Conservation (phyloP, 371 early-diverging fungal species). For the Vairimorpha apis region DNA sequence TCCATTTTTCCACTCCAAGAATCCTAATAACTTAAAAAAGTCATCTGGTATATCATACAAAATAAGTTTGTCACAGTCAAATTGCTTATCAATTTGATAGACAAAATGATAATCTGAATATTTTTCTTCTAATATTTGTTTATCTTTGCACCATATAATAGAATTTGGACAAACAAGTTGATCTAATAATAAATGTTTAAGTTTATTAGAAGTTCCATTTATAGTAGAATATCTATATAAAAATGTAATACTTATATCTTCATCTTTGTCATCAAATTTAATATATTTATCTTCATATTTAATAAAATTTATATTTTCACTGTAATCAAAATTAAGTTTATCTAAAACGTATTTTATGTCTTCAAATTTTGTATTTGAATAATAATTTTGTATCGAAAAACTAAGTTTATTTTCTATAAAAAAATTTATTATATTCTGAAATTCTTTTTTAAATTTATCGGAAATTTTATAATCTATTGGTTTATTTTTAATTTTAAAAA, state of each 20-base stretch:
- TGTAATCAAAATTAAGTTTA: too few relatives aligned
- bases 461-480: neutral
- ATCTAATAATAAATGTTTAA: constrained; percentile 23
- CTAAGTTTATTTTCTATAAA: neutral
- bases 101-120: neutral
- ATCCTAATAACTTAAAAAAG: neutral
- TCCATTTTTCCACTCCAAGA: neutral
- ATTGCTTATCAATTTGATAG: neutral
- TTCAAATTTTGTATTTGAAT: neutral
- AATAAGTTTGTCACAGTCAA: neutral
- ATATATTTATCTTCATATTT: too few relatives aligned
- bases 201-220: constrained; percentile 19
- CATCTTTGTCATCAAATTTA: neutral
- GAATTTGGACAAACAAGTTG: constrained; percentile 14
- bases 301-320: too few relatives aligned
- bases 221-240: constrained; percentile 28
- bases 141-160: neutral
- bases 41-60: neutral
- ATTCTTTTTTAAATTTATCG: neutral
- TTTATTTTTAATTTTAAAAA: neutral
- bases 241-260: constrained; percentile 9
- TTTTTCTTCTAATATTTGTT: neutral
- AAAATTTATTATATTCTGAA: neutral
- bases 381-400: neutral
- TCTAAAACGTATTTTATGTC: neutral